These are phyloP conservation scores for Hypoxylon sp. DNA, from an alignment of 2,329 filamentous ascomycete species.

Conservation along the genomic window DNA sequence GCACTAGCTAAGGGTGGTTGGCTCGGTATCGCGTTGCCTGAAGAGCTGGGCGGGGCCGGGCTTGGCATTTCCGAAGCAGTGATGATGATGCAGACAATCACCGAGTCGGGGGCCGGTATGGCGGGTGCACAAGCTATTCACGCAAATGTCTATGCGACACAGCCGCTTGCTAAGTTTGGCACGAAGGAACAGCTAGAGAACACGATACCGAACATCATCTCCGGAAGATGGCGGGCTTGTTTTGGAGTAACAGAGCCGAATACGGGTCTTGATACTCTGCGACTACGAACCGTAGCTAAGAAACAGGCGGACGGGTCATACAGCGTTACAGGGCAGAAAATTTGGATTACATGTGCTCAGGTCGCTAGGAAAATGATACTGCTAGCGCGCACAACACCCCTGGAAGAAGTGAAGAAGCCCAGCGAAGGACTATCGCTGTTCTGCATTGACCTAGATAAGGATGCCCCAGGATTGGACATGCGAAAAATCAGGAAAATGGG, in stretches of 20 bases:
- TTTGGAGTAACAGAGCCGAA: slow-evolving; percentile 91
- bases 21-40: slow-evolving; percentile 85
- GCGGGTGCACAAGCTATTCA: slow-evolving; percentile 76
- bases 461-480: slow-evolving; percentile 73
- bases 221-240: slow-evolving; percentile 79
- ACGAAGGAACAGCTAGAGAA: slow-evolving; percentile 73
- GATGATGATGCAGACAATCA: slow-evolving; percentile 89
- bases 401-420: slow-evolving; percentile 76
- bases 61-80: slow-evolving; percentile 85
- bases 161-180: slow-evolving; percentile 81
- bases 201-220: slow-evolving; percentile 79
- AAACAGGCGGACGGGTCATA: slow-evolving; percentile 71
- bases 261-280: slow-evolving; percentile 82
- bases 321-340: slow-evolving; percentile 82
- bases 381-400: slow-evolving; percentile 80
- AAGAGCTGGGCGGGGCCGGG: slow-evolving; percentile 80
- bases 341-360: slow-evolving; percentile 90
- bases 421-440: slow-evolving; percentile 86
- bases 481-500: slow-evolving; percentile 89
- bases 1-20: slow-evolving; percentile 82
- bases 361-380: slow-evolving; percentile 88
- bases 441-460: slow-evolving; percentile 80
- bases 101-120: slow-evolving; percentile 85
- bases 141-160: slow-evolving; percentile 81
- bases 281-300: slow-evolving; percentile 75